phyloP scores from a whole-genome alignment of 257 asterid genomes.

The Nicotiana tabacum region DNA sequence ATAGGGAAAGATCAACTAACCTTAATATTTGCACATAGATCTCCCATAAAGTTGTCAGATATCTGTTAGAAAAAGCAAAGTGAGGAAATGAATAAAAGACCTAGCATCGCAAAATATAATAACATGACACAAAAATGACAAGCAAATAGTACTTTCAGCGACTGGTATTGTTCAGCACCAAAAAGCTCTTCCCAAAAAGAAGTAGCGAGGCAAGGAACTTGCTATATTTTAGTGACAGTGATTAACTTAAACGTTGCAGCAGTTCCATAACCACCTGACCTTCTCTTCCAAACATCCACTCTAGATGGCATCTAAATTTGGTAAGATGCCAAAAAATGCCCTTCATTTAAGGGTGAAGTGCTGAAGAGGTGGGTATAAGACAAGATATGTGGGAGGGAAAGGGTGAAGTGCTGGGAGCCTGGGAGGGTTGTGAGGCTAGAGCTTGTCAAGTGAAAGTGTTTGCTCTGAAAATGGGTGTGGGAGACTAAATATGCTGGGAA shows the following conservation, averaged over 20 bases:
- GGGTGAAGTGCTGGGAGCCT: not conserved
- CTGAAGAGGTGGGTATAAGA: not conserved
- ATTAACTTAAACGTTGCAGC: not conserved
- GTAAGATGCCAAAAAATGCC: not conserved
- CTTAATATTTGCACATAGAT: conserved; percentile 66
- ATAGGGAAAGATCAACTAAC: conserved; percentile 29
- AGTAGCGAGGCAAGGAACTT: not conserved
- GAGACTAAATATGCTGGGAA: not conserved
- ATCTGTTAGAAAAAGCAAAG: conserved; percentile 35
- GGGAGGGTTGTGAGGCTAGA: not conserved
- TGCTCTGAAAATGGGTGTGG: not conserved
- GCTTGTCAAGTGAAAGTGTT: not conserved
- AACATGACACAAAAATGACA: not conserved
- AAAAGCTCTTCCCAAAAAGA: not conserved
- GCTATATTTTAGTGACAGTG: not conserved
- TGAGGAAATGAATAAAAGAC: not conserved
- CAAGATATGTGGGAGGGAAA: not conserved
- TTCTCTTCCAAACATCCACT: not conserved
- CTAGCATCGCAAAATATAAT: not conserved
- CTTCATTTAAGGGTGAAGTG: not conserved
- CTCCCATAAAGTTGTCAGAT: conserved; percentile 70
- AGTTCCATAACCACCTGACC: not conserved
- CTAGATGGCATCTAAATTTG: not conserved
- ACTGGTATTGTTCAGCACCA: not conserved
- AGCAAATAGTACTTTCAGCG: not conserved